Base-by-base conservation (phyloP, 208 protist genomes). In the Crithidia brevicula region DNA sequence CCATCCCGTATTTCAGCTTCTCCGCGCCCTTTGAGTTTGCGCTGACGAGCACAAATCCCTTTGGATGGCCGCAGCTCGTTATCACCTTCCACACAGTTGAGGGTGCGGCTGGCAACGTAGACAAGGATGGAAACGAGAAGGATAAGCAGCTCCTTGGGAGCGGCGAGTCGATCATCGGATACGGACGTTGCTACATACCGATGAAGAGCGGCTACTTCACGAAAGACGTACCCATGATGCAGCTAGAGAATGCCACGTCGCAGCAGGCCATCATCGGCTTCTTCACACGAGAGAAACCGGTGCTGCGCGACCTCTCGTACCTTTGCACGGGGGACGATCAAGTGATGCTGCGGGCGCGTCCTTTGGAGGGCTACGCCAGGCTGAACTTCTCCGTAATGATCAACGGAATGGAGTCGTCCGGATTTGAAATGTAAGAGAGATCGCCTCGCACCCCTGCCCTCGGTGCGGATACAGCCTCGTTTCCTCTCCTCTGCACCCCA, bases 41-140 rank as follows among this genome's bases (percentile, higher is more conserved):
- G 20, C 63, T 96, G 54, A 82, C 76, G 18, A 91, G 84, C 77
- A 93, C 88, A 0, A 96, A 96, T 68, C 81, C 81, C 20, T 82
- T 86, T 45, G 88, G 88, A 0, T 96, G 91, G 91, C 88, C 91
- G 25, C 91, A 94, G 68, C 67, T 96, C 15, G 84, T 92, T 31
- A 77, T 96, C 16, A 91, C 88, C 16, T 72, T 94, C 20, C 84
- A 91, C 69, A 89, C 88, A 16, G 60, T 96, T 33, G 46, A 75
- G 47, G 62, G 69, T 6, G 80, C 70, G n/a, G 58, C 66, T 31
- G 60, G 57, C 3, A 54, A 74, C 42, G 46, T 81, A 22, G 59
- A 72, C 33, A 66, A 54, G 23, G 73, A 75, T 31, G 59, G 70
- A 13, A 64, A 63, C 18, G 78, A 77, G 18, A 74, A 72, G 18